Evolutionary conservation across 164 flowering plant genomes (phyloP).

Genomic region (Houttuynia cordata): DNA sequence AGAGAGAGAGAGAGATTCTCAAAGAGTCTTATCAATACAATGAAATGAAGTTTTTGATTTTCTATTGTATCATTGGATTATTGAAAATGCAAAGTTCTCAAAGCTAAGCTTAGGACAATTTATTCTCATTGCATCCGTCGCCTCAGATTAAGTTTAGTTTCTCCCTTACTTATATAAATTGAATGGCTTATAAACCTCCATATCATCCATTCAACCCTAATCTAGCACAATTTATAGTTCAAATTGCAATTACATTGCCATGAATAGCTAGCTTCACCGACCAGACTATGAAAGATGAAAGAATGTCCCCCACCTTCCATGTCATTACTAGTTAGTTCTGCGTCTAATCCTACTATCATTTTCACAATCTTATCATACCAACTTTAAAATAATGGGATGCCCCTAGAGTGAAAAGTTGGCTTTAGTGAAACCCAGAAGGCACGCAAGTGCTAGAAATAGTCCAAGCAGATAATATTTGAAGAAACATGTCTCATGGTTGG

Average conservation of each 20-base stretch:
- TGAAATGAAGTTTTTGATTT: constrained; percentile 18
- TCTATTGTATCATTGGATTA: constrained; percentile 19
- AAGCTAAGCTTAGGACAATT: constrained; percentile 5
- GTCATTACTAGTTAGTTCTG: not conserved
- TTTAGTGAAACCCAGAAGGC: not conserved
- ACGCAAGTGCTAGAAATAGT: not conserved
- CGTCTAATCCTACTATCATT: not conserved
- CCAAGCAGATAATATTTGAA: not conserved
- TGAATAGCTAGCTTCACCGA: no score
- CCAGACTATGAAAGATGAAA: not conserved
- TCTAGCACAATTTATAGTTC: no score
- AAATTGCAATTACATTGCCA: no score
- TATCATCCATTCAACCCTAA: no score
- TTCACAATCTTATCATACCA: not conserved
- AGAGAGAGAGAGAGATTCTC: constrained; percentile 17
- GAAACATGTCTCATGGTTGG: not conserved
- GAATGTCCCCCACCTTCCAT: not conserved
- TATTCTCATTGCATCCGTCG: not conserved
- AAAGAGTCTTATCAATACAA: constrained; percentile 31
- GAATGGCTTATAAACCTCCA: no score
- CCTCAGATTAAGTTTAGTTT: no score
- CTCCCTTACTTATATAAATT: no score
- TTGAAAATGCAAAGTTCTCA: constrained; percentile 16
- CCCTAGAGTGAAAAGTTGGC: not conserved
- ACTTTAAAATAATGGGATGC: not conserved